Evolutionary conservation across 1,139 yeast genomes (phyloP).

Genomic region (Saccharomyces hybrid): DNA sequence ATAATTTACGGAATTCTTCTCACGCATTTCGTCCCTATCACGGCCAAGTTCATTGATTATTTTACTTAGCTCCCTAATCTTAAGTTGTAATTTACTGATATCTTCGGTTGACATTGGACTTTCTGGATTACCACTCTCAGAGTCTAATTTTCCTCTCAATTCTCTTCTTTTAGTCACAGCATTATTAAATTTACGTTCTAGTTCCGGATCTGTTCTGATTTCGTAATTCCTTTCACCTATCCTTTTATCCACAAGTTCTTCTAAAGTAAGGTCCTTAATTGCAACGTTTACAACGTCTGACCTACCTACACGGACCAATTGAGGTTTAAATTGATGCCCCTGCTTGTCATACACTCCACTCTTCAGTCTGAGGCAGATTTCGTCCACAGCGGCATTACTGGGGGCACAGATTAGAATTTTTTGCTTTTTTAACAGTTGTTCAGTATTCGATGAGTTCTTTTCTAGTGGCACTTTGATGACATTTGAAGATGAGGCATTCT

Average conservation of each 20-base stretch:
- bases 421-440: conserved; percentile 33
- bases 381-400: conserved; percentile 98
- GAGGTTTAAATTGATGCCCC: conserved; percentile 57
- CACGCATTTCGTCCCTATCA: conserved; percentile 72
- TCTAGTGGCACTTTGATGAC: conserved; percentile 20
- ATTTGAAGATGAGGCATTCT: conserved; percentile 24
- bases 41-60: conserved; percentile 63
- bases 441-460: conserved; percentile 13
- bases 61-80: conserved; percentile 48
- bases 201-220: conserved; percentile 29
- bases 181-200: conserved; percentile 26
- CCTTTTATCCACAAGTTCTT: conserved; percentile 72
- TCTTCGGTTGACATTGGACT: conserved; percentile 28
- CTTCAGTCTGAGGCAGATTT: conserved; percentile 77
- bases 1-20: conserved; percentile 53
- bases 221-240: conserved; percentile 41
- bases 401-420: conserved; percentile 91
- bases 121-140: conserved; percentile 26
- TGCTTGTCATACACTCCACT: conserved; percentile 54
- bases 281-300: conserved; percentile 81
- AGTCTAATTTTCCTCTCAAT: conserved; percentile 22
- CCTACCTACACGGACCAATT: conserved; percentile 82
- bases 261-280: conserved; percentile 77
- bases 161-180: conserved; percentile 24
- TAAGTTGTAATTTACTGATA: conserved; percentile 40